Evolutionary conservation across 257 asterid species (phyloP).

Genomic region (Apocynum venetum): DNA sequence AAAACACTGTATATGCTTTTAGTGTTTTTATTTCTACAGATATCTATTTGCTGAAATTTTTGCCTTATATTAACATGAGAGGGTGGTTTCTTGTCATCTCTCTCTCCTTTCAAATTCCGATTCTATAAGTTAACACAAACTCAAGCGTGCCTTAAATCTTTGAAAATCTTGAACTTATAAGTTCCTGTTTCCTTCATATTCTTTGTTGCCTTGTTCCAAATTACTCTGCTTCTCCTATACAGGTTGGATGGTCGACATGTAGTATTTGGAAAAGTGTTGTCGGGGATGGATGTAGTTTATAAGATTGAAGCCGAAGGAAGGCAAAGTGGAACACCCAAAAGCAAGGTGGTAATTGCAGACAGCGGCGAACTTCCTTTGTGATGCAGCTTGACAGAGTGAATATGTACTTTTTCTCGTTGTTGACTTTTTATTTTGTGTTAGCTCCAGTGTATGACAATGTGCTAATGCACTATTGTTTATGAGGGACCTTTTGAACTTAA

Average conservation of each 20-base stretch:
- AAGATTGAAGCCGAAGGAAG: conserved; percentile 95
- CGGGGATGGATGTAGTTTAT: conserved; percentile 96
- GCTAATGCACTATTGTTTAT: not conserved
- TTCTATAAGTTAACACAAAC: not conserved
- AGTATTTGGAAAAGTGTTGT: conserved; percentile 85
- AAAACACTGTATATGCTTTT: not conserved
- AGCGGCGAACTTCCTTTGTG: conserved; percentile 75
- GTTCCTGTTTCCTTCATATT: not conserved
- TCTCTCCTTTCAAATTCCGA: not conserved
- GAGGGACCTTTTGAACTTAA: not conserved
- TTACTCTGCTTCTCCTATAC: not conserved
- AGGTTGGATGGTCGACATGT: conserved; percentile 96
- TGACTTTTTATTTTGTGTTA: not conserved
- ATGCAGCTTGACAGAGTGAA: not conserved
- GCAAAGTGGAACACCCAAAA: conserved; percentile 79
- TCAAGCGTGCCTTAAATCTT: not conserved
- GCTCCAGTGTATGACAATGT: not conserved
- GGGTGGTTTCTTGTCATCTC: not conserved
- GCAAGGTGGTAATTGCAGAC: conserved; percentile 67
- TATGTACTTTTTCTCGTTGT: not conserved
- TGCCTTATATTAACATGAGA: not conserved
- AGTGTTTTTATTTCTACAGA: not conserved
- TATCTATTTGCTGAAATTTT: not conserved
- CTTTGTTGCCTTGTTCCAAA: not conserved
- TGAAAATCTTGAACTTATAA: not conserved